Percentiles rank a stretch among this genome's conserved stretches.
Evolutionary conservation across 345 rosid species (phyloP).

Genomic region (Eucalyptus pumila): DNA sequence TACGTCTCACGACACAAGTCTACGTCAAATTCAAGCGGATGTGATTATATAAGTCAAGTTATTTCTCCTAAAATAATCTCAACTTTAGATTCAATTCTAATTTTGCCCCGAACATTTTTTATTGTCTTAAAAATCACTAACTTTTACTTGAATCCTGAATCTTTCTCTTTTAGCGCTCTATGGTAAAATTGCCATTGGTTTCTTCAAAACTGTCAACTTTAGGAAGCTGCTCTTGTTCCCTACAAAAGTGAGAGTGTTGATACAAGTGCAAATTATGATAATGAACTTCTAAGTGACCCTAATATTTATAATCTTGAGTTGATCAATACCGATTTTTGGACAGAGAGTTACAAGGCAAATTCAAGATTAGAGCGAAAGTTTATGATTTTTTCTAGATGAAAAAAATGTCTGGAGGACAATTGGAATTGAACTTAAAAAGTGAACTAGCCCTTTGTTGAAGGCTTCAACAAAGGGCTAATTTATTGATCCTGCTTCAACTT

Average conservation of each 20-base stretch:
- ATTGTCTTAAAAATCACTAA: too few species aligned
- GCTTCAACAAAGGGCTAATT: too few species aligned
- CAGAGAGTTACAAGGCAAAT: neutral
- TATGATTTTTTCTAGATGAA: neutral
- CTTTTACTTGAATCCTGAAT: too few species aligned
- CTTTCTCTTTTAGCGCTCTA: neutral
- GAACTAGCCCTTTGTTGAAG: neutral
- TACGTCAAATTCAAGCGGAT: neutral
- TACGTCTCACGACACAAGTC: neutral
- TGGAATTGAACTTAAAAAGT: neutral
- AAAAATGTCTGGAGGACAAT: neutral
- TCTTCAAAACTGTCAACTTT: neutral
- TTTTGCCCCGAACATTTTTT: too few species aligned
- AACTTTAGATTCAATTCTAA: neutral
- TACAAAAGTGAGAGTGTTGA: neutral
- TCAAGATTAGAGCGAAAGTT: neutral
- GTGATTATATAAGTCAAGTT: neutral
- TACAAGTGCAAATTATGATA: neutral
- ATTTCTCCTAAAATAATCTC: neutral
- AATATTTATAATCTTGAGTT: neutral
- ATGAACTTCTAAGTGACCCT: neutral
- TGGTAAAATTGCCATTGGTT: neutral
- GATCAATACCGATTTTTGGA: neutral
- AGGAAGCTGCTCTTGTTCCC: neutral
- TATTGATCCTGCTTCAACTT: too few species aligned